Conservation (phyloP, 495 filamentous ascomycete genomes). For the Cenococcum geophilum region DNA sequence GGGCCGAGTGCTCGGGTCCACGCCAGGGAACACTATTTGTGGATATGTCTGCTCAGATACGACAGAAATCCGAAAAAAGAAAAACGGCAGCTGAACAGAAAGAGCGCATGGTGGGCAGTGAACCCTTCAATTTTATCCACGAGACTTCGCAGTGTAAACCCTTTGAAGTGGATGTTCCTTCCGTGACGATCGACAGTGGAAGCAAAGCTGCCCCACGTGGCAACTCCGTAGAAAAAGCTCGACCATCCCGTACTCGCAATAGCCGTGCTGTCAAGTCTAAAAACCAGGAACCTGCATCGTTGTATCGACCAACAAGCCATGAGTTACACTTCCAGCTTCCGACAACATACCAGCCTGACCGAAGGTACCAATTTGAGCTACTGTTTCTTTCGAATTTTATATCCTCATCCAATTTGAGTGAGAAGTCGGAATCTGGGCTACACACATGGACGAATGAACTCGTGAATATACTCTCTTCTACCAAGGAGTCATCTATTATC, state of each 20-base stretch:
- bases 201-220: no score
- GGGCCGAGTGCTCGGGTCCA: not conserved
- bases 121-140: no score
- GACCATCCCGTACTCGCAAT: no score
- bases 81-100: not conserved
- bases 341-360: not conserved
- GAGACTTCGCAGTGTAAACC: no score
- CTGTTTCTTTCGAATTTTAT: not conserved
- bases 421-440: not conserved
- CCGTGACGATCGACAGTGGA: no score
- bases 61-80: not conserved
- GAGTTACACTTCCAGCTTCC: not conserved
- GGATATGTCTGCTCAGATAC: not conserved
- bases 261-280: no score
- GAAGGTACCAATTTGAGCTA: not conserved
- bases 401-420: not conserved
- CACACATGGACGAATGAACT: not conserved
- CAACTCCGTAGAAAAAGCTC: no score
- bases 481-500: not conserved
- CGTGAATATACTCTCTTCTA: not conserved
- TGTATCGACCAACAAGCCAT: no score
- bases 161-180: no score
- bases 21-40: not conserved
- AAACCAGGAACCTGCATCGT: no score
- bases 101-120: not conserved